A percentile compares a stretch with the other conserved stretches of the same genome.
These are phyloP conservation scores for Tephrocybe sp. DNA, from an alignment of 768 basidiomycete species.

Conservation along the genomic window DNA sequence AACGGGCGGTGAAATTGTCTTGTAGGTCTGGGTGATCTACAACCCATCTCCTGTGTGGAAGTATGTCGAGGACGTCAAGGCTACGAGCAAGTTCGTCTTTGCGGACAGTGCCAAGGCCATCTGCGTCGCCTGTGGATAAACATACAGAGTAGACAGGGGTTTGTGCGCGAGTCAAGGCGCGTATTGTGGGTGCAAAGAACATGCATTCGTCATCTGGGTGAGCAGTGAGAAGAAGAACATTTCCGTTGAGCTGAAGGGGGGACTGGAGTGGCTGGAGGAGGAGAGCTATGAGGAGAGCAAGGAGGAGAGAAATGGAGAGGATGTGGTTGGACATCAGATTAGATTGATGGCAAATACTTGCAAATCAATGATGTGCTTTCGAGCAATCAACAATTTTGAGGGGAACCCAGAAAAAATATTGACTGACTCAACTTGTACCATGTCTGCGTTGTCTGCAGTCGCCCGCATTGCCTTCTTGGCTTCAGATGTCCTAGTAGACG, in stretches of 20 bases:
- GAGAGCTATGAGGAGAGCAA: conserved; percentile 29
- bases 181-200: conserved; percentile 88
- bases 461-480: conserved; percentile 70
- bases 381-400: conserved; percentile 21
- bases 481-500: conserved; percentile 65
- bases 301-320: conserved; percentile 23
- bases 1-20: conserved; percentile 67
- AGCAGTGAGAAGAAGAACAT: conserved; percentile 75
- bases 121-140: conserved; percentile 76
- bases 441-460: conserved; percentile 36
- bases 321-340: conserved; percentile 10
- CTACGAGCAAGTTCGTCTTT: conserved; percentile 58
- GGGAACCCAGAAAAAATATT: not conserved
- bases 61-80: conserved; percentile 67
- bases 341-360: conserved; percentile 26
- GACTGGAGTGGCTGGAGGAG: conserved; percentile 29
- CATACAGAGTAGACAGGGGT: conserved; percentile 52
- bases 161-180: conserved; percentile 38
- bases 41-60: conserved; percentile 48
- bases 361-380: conserved; percentile 42
- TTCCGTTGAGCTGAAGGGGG: conserved; percentile 5
- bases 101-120: conserved; percentile 66
- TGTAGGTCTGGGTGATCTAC: conserved; percentile 69
- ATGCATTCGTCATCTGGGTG: conserved; percentile 95
- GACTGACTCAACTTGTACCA: conserved; percentile 10